These are phyloP conservation scores for Termitomyces sp. DNA, from an alignment of 1,284 basidiomycete species.

Conservation along the genomic window DNA sequence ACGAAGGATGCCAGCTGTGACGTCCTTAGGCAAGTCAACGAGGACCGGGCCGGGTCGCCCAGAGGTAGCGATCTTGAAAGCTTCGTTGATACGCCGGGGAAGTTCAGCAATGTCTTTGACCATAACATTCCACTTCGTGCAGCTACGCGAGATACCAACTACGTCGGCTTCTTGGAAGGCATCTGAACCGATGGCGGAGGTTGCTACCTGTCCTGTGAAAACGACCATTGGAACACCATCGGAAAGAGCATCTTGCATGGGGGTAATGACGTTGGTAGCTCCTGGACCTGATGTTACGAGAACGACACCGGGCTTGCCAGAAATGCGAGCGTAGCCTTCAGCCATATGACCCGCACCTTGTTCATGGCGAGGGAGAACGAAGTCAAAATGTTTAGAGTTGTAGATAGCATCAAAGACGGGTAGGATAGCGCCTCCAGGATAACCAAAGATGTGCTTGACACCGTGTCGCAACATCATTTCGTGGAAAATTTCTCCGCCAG, in stretches of 20 bases:
- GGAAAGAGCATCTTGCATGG: conserved; percentile 95
- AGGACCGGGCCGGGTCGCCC: conserved; percentile 96
- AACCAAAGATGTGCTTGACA: conserved; percentile 97
- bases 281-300: conserved; percentile 98
- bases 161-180: conserved; percentile 98
- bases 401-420: conserved; percentile 99
- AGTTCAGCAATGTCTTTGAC: conserved; percentile 96
- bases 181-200: conserved; percentile 95
- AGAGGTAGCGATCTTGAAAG: conserved; percentile 97
- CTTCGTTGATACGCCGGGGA: conserved; percentile 95
- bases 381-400: conserved; percentile 93
- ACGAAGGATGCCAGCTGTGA: conserved; percentile 89
- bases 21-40: conserved; percentile 96
- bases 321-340: conserved; percentile 96
- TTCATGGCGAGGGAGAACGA: conserved; percentile 93
- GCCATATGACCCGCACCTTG: conserved; percentile 99
- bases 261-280: conserved; percentile 96
- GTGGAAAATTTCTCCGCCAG: conserved; percentile 97
- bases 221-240: conserved; percentile 96
- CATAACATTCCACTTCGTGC: conserved; percentile 99
- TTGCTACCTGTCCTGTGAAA: conserved; percentile 96
- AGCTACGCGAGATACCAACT: conserved; percentile 92
- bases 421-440: conserved; percentile 96
- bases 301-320: conserved; percentile 95
- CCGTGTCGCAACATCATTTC: conserved; percentile 99